Base-by-base conservation (phyloP, 2,329 filamentous ascomycete species). In the Exophiala sp. region DNA sequence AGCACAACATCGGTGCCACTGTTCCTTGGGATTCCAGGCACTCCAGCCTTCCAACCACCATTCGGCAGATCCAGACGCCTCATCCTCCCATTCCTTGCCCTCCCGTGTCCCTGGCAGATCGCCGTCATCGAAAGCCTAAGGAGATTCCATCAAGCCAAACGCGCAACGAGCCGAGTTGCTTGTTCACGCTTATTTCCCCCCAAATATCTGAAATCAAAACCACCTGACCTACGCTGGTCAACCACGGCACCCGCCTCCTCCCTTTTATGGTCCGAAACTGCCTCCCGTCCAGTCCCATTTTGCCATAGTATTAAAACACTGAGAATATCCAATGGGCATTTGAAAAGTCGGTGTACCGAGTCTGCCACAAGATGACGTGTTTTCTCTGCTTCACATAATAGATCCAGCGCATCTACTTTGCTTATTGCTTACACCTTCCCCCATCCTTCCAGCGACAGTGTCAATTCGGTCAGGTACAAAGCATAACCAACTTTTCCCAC, bases 281-380 rank as follows among this genome's bases (percentile, higher is more conserved):
- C 5, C 39, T 47, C n/a, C 44, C 39, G 32, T 34, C 50, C 50
- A 47, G 29, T 48, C 33, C 29, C 29, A 36, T 43, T 47, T 2
- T 29, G 24, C 24, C 24, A 29, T 29, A 29, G 24, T 29, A 29
- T 29, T 29, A 29, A 12, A 43, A 36, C 38, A 53, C 20, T 42
- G 24, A 12, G 4, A 42, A 24, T 9, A 43, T n/a, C 53, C 53
- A 55, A 51, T 51, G 20, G 41, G 14, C 18, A 14, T 24, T n/a
- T 4, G 42, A 18, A 52, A 39, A 18, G 41, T 41, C 47, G 55
- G 50, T 54, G 52, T 50, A 45, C 49, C 16, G 16, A 18, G 16
- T 18, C 49, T 50, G 50, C 53, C 51, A 42, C 46, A 52, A 46
- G 44, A 56, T 59, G 57, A 59, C 57, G 52, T 59, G 33, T 40